These are phyloP conservation scores for Rhizophagus prolifer DNA, from an alignment of 192 early-diverging fungal genomes.

Conservation along the genomic window DNA sequence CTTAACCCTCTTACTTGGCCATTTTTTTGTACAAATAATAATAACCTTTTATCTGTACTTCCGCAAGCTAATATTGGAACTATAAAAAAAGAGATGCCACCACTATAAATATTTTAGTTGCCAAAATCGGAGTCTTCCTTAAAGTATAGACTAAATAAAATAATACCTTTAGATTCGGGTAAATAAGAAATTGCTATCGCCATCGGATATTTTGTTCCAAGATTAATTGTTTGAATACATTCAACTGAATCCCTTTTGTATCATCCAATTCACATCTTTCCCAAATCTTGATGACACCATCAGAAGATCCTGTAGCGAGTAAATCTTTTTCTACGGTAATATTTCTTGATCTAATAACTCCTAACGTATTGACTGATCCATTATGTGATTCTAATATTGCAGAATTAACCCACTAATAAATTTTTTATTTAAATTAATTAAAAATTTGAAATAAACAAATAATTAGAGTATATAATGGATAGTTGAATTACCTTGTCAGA, in stretches of 20 bases:
- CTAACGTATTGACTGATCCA: constrained; percentile 66
- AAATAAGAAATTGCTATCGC: constrained; percentile 66
- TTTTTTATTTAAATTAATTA: too few relatives aligned
- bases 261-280: constrained; percentile 46
- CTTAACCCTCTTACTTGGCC: constrained; percentile 31
- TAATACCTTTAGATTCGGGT: constrained; percentile 57
- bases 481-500: constrained; percentile 25
- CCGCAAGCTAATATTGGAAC: constrained; percentile 77
- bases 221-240: constrained; percentile 68
- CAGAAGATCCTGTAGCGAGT: constrained; percentile 67
- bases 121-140: not conserved
- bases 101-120: not conserved
- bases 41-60: constrained; percentile 76
- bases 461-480: not conserved
- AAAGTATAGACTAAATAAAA: not conserved
- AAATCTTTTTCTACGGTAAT: constrained; percentile 49
- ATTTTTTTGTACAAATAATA: constrained; percentile 60
- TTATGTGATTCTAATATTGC: constrained; percentile 68
- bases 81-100: not conserved
- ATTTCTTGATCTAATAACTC: constrained; percentile 47
- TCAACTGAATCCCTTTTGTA: constrained; percentile 41
- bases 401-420: constrained; percentile 63
- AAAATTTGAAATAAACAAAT: not conserved
- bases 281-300: constrained; percentile 75
- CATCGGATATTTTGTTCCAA: constrained; percentile 66